Base-by-base conservation (phyloP, 257 asterid genomes). In the Handroanthus guayacan region DNA sequence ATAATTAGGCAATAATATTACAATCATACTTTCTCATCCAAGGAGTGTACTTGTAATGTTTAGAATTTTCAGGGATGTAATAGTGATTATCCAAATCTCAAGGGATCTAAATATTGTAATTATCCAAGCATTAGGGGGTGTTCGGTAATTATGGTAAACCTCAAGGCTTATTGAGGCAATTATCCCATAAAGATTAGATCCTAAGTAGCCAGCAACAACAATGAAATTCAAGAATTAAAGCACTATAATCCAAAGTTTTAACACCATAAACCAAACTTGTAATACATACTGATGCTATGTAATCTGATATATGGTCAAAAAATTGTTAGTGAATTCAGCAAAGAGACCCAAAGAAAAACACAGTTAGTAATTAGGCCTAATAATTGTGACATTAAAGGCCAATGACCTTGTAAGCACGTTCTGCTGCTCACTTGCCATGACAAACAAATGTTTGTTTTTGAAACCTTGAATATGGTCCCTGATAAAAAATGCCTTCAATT, bases 401-500 rank as follows among this genome's bases (percentile, higher is more conserved):
- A 56, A 56, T 56, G 36, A 7, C 6, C 34, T 55, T 56, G 62
- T 56, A 5, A 14, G 0, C 9, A 12, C 4, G 54, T 47, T 47
- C 11, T 47, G 62, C 36, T 56, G 62, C 36, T 56, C 17, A 56
- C 36, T 56, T 56, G 62, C 6, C 12, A 16, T 17, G 36, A 3
- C 62, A 56, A 56, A 56, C 18, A 17, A 6, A 25, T 25, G 43
- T 60, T 31, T 55, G 9, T 48, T 16, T 52, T 10, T 9, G 2
- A 55, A 17, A 5, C 37, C 38, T 18, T 55, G 41, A 56, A 55
- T 3, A 38, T 20, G 71, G 71, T 43, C n/a, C 10, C 6, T 4
- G 54, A 52, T 63, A 64, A 64, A 64, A 75, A 64, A 75, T 75
- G 73, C 56, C 51, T 41, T 65, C 45, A 63, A 63, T 66, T 65